phyloP scores from a whole-genome alignment of 352 stramenopile genomes.

The Thalassiosira livingstoniorum region DNA sequence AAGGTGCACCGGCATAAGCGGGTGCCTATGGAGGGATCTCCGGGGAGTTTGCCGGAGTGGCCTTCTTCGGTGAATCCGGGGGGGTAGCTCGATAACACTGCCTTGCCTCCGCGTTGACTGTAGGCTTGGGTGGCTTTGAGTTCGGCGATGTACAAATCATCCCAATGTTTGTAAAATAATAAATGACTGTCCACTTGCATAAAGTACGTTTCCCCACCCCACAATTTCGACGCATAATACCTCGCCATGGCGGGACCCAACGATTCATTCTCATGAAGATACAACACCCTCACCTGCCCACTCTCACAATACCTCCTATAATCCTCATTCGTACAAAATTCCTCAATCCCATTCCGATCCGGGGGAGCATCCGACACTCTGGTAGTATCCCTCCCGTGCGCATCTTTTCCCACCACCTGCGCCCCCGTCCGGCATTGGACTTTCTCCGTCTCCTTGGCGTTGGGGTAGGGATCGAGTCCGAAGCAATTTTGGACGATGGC shows the following conservation, averaged over 20 bases:
- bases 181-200: conserved; percentile 89
- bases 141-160: conserved; percentile 71
- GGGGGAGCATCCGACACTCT: conserved; percentile 74
- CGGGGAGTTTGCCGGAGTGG: conserved; percentile 56
- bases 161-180: conserved; percentile 73
- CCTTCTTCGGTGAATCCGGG: conserved; percentile 61
- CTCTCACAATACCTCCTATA: conserved; percentile 74
- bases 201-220: conserved; percentile 83
- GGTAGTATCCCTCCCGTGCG: conserved; percentile 53
- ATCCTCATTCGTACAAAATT: conserved; percentile 78
- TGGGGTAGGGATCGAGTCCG: conserved; percentile 51
- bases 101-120: too few species aligned
- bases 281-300: conserved; percentile 84
- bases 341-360: conserved; percentile 86
- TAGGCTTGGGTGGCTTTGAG: conserved; percentile 62
- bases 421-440: conserved; percentile 77
- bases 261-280: conserved; percentile 87
- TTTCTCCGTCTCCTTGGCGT: conserved; percentile 37
- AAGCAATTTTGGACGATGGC: conserved; percentile 85
- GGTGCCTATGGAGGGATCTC: conserved; percentile 41
- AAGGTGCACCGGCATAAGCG: conserved; percentile 67
- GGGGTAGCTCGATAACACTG: conserved; percentile 72
- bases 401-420: conserved; percentile 78
- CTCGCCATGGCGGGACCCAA: conserved; percentile 87
- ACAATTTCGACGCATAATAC: conserved; percentile 84